A percentile compares a stretch with the other conserved stretches of the same genome.
Conservation (phyloP, 2,329 filamentous ascomycete species). For the Septoria linicola region DNA sequence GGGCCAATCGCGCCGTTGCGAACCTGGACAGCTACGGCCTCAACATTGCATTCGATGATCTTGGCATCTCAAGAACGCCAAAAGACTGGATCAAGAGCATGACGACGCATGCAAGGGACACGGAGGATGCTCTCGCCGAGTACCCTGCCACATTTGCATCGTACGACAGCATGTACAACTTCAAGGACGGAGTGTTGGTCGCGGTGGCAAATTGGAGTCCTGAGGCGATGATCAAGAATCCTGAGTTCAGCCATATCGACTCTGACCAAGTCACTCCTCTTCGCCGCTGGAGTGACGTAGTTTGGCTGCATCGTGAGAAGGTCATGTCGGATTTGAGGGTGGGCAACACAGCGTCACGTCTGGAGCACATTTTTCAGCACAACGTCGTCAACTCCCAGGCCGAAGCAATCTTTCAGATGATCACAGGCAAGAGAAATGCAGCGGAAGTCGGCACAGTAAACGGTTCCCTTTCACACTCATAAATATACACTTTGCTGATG, state of each 20-base stretch:
- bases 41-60: neutral
- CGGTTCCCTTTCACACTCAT: too few relatives aligned
- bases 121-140: neutral
- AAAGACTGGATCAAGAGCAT: neutral
- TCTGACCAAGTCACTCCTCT: slow-evolving; percentile 1
- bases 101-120: neutral
- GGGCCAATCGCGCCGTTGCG: neutral
- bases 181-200: neutral
- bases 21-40: neutral
- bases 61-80: neutral
- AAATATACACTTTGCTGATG: too few relatives aligned
- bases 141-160: neutral
- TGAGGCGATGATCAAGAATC: neutral
- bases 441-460: neutral
- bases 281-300: slow-evolving; percentile 2
- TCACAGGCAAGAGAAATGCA: neutral
- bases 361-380: slow-evolving; percentile 2
- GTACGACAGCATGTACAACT: neutral
- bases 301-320: neutral
- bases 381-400: neutral
- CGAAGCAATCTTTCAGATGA: neutral
- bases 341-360: neutral
- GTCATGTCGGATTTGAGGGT: neutral
- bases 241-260: neutral
- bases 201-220: neutral